Evolutionary conservation across 306 rosid genomes (phyloP).

Genomic region (Prinsepia uniflora): DNA sequence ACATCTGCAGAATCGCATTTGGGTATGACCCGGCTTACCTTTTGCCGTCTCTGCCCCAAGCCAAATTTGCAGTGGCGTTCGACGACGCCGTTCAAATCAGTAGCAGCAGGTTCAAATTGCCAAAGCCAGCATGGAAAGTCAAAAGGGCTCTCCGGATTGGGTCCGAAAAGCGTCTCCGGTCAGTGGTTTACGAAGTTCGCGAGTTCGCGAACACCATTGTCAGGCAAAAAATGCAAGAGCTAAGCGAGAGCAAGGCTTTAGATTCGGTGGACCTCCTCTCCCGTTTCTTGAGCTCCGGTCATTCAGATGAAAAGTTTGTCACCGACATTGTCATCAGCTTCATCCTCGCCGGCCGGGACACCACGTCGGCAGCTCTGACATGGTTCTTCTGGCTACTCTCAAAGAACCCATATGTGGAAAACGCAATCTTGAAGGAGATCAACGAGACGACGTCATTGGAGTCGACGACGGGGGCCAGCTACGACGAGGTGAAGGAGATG

Average conservation of each 20-base stretch:
- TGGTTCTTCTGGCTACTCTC: slow-evolving; percentile 22
- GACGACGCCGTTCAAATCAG: slow-evolving; percentile 36
- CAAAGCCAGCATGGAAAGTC: slow-evolving; percentile 40
- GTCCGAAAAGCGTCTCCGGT: slow-evolving; percentile 23
- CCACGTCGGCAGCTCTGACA: too few species aligned
- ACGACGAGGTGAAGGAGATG: slow-evolving; percentile 53
- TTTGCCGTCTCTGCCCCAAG: slow-evolving; percentile 40
- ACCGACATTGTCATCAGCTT: too few species aligned
- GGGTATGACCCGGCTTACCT: slow-evolving; percentile 62
- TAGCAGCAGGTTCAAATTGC: slow-evolving; percentile 23
- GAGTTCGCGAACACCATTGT: too few species aligned
- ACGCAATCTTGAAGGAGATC: slow-evolving; percentile 36
- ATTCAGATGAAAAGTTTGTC: too few species aligned
- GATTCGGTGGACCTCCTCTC: too few species aligned
- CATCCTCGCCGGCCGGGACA: too few species aligned
- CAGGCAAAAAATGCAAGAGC: neutral
- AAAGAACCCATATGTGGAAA: slow-evolving; percentile 37
- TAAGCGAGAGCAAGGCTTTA: too few species aligned
- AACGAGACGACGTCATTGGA: neutral
- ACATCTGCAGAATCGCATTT: slow-evolving; percentile 56
- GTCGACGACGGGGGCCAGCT: slow-evolving; percentile 5
- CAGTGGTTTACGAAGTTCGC: neutral
- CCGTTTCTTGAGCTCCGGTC: neutral
- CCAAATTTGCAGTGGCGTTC: slow-evolving; percentile 48
- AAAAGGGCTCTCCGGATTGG: slow-evolving; percentile 38